Base-by-base conservation (phyloP, 108 stramenopile genomes). In the Skeletonema marinoi region DNA sequence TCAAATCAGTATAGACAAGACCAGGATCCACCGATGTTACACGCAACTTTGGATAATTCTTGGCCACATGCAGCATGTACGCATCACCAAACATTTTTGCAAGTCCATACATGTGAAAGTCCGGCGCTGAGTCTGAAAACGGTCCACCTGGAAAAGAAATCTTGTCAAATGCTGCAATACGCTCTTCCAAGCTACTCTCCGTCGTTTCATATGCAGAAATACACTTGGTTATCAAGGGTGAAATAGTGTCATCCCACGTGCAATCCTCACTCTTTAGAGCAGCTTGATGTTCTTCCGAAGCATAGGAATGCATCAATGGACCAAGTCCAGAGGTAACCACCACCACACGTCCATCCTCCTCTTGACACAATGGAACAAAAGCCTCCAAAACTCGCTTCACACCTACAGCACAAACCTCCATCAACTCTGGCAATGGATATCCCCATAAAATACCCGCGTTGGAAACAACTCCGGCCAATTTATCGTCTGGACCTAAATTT, bases 41-140 rank as follows among this genome's bases (percentile, higher is more conserved):
- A n/a, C 72, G 58, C 41, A 78, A 56, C 9, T 72, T 73, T 2
- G 77, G 77, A 78, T 78, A 73, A 6, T 41, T 33, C 31, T 46
- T 31, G 12, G 80, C 59, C 32, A 71, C 14, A 11, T 19, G 17
- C 13, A 30, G 38, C 81, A 82, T 82, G 71, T 78, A 77, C 2
- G 77, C 76, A 67, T 82, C 81, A 0, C 76, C 81, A 73, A 82
- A 82, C 81, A 82, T 82, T 62, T 82, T 82, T 30, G 81, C 14
- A 14, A 82, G 60, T 16, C 81, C 81, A 50, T 82, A 82, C 81
- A 77, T 77, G 66, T 82, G 81, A 78, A 82, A 82, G 51, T 78
- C 81, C 0, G 81, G 81, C 2, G 77, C 81, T 5, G 76, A 19
- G 0, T 73, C 77, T 17, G 81, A 76, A 60, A 82, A 82, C 6